Evolutionary conservation across 345 rosid species (phyloP).

Genomic region (Eutrema japonicum): DNA sequence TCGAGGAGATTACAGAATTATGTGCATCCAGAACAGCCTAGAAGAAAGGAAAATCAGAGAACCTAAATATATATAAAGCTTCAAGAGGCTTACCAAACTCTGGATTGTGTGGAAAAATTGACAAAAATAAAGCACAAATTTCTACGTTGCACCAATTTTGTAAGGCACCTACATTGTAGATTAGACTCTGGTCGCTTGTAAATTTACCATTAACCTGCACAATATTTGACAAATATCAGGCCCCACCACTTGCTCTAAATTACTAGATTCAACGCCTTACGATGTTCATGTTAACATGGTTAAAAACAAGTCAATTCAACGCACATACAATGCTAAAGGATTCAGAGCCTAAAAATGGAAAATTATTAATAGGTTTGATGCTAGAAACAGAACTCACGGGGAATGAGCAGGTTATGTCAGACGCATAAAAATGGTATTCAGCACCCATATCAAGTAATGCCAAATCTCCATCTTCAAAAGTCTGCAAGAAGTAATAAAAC

Average conservation of each 20-base stretch:
- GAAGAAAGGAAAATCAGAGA: slow-evolving; percentile 30
- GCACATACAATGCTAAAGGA: slow-evolving; percentile 3
- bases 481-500: slow-evolving; percentile 52
- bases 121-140: neutral
- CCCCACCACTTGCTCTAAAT: neutral
- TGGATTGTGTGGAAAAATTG: neutral
- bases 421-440: slow-evolving; percentile 85
- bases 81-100: slow-evolving; percentile 4
- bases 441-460: slow-evolving; percentile 98
- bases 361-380: neutral
- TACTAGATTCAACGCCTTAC: neutral
- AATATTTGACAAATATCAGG: slow-evolving; percentile 31
- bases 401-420: slow-evolving; percentile 95
- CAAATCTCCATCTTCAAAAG: slow-evolving; percentile 81
- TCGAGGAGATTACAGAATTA: slow-evolving; percentile 73
- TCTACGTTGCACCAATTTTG: slow-evolving; percentile 10
- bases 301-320: neutral
- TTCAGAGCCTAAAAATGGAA: slow-evolving; percentile 7
- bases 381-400: slow-evolving; percentile 61
- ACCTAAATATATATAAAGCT: slow-evolving; percentile 7
- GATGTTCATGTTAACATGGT: neutral
- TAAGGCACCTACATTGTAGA: slow-evolving; percentile 73
- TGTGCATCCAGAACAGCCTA: slow-evolving; percentile 93
- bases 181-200: slow-evolving; percentile 74
- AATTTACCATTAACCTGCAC: slow-evolving; percentile 92